Evolutionary conservation across 2,329 filamentous ascomycete species (phyloP).

Genomic region (Pseudogymnoascus sp.): DNA sequence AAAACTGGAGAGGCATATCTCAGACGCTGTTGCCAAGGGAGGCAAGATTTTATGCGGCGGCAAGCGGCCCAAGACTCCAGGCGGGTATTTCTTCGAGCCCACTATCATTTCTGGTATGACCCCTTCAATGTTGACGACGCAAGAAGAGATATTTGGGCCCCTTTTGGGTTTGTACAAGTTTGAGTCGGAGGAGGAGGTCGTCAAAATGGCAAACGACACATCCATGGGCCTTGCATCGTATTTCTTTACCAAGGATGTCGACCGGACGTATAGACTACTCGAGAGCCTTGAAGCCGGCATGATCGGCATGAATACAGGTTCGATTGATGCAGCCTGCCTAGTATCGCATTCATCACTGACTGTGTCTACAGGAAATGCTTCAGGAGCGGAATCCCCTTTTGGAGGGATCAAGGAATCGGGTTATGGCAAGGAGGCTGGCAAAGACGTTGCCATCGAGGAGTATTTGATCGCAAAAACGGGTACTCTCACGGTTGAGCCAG

Average conservation of each 20-base stretch:
- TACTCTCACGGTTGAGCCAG: constrained; percentile 46
- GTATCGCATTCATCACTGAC: too few species aligned
- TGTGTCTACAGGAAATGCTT: constrained; percentile 23
- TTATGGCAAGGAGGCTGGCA: constrained; percentile 65
- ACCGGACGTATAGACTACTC: constrained; percentile 55
- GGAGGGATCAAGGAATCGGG: constrained; percentile 77
- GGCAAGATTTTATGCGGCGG: constrained; percentile 57
- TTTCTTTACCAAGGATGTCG: constrained; percentile 59
- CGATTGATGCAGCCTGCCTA: too few species aligned
- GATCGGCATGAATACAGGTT: constrained; percentile 56
- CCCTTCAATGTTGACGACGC: constrained; percentile 40
- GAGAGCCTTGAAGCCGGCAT: constrained; percentile 62
- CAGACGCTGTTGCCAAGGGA: constrained; percentile 54
- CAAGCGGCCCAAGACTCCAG: constrained; percentile 37
- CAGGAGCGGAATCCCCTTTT: constrained; percentile 37
- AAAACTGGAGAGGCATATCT: constrained; percentile 51
- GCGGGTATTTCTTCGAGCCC: constrained; percentile 62
- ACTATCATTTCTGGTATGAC: constrained; percentile 54
- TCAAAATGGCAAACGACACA: constrained; percentile 50
- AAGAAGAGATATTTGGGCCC: constrained; percentile 58
- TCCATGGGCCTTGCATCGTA: constrained; percentile 58
- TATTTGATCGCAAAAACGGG: constrained; percentile 58
- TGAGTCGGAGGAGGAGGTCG: constrained; percentile 55
- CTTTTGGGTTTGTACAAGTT: constrained; percentile 56
- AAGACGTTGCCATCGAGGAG: constrained; percentile 55